Base-by-base conservation (phyloP, 345 rosid species). In the Toxicodendron radicans region DNA sequence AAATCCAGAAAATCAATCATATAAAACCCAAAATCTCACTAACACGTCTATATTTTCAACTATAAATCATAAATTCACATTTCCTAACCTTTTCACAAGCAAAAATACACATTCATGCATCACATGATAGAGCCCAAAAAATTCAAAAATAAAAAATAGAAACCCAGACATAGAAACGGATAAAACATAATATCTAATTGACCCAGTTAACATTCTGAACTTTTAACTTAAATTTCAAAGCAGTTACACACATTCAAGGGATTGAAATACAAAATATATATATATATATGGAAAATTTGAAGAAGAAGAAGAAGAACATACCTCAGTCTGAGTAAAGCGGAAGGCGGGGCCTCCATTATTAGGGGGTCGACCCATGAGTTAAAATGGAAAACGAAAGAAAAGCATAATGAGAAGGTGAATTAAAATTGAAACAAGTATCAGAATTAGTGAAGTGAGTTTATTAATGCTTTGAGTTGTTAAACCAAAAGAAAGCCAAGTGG, bases 331-430 rank as follows among this genome's bases (percentile, higher is more conserved):
- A 78, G 78, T 83, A 83, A 93, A 96, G 79, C 99, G 98, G 63
- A 96, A 96, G 77, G 99, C 93, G 35, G n/a, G 99, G 75, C 90
- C 93, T 41, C 99, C 99, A 75, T n/a, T 90, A 72, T 93, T 88
- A 56, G 98, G 98, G 77, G 97, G 99, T 33, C 99, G 92, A 74
- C 98, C 99, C 98, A 96, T 84, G 48, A 78, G 12, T 17, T 1
- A 1, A 5, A 7, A 38, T 1, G 43, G 5, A 38, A 38, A 38
- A 38, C 7, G 43, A 38, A 35, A 7, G 43, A 38, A 38, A 38
- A 38, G 43, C 7, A 38, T 9, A 38, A 38, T 38, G 43, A 3
- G 6, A 41, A 43, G 3, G 14, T 12, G 5, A 64, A 59, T 10
- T 2, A 27, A 14, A 59, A 27, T 4, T 8, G 9, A 58, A 59